Percentiles rank a stretch among this genome's conserved stretches.
phyloP scores from a whole-genome alignment of 768 basidiomycete genomes.

The Phanerochaete sordida region DNA sequence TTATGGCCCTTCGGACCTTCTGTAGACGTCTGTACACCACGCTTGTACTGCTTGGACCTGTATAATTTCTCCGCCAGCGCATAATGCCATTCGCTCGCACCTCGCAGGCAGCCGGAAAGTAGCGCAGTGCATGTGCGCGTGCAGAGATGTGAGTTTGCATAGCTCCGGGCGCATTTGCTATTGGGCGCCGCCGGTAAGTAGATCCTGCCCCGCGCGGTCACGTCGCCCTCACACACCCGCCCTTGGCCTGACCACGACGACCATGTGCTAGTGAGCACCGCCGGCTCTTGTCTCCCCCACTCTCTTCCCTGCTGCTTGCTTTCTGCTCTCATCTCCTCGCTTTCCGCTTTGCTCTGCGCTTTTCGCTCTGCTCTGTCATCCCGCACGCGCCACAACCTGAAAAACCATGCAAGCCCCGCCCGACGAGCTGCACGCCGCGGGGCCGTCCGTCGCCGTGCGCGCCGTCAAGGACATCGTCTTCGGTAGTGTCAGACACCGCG shows the following conservation, averaged over 20 bases:
- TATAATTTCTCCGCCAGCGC: neutral
- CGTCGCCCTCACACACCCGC: neutral
- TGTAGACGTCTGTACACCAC: slow-evolving; percentile 2
- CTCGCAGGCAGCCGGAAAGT: too few relatives aligned
- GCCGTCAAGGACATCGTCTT: slow-evolving; percentile 26
- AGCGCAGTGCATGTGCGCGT: neutral
- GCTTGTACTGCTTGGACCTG: neutral
- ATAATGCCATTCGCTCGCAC: neutral
- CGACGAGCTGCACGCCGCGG: slow-evolving; percentile 12
- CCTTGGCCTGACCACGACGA: neutral
- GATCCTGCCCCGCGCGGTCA: neutral
- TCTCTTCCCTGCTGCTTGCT: neutral
- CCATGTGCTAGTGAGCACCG: neutral
- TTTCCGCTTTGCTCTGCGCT: neutral
- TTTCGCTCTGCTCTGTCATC: too few relatives aligned
- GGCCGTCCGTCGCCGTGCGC: slow-evolving; percentile 18
- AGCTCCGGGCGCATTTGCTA: neutral
- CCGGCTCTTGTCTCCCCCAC: neutral
- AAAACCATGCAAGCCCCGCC: slow-evolving; percentile 21
- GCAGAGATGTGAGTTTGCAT: neutral
- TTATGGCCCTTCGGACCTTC: neutral
- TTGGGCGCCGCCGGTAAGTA: neutral
- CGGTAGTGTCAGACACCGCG: slow-evolving; percentile 27
- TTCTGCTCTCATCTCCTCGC: neutral
- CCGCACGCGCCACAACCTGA: neutral